Evolutionary conservation across 2,329 filamentous ascomycete genomes (phyloP).

Genomic region (Trichoderma atroviride): DNA sequence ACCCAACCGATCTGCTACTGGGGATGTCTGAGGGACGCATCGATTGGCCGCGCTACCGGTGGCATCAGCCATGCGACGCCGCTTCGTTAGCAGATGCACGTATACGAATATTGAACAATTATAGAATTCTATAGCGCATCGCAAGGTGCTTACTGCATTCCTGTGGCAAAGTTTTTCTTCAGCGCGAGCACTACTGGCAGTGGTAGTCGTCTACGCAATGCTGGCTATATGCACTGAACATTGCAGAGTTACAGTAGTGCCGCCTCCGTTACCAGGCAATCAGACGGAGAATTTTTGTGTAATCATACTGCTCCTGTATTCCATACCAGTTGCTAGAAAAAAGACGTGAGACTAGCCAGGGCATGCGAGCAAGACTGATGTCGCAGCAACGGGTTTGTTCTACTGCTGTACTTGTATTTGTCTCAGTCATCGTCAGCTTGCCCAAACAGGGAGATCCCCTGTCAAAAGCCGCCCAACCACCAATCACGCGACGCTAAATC

Average conservation of each 20-base stretch:
- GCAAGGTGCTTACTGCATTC: slow-evolving; percentile 10
- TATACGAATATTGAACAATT: neutral
- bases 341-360: neutral
- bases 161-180: neutral
- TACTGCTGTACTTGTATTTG: slow-evolving; percentile 5
- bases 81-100: slow-evolving; percentile 9
- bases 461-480: neutral
- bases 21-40: slow-evolving; percentile 12
- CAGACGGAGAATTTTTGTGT: neutral
- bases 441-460: slow-evolving; percentile 7
- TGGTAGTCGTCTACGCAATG: neutral
- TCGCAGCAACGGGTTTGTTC: slow-evolving; percentile 5
- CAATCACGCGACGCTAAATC: neutral
- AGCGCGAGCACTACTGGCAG: neutral
- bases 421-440: slow-evolving; percentile 23
- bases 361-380: neutral
- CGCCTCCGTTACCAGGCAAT: neutral
- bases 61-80: neutral
- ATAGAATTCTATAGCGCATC: slow-evolving; percentile 9
- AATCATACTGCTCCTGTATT: neutral
- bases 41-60: slow-evolving; percentile 10
- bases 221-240: neutral
- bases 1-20: neutral
- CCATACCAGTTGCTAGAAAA: neutral
- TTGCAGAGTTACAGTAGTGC: neutral